Base-by-base conservation (phyloP, 306 rosid genomes). In the Hippophae tibetana region DNA sequence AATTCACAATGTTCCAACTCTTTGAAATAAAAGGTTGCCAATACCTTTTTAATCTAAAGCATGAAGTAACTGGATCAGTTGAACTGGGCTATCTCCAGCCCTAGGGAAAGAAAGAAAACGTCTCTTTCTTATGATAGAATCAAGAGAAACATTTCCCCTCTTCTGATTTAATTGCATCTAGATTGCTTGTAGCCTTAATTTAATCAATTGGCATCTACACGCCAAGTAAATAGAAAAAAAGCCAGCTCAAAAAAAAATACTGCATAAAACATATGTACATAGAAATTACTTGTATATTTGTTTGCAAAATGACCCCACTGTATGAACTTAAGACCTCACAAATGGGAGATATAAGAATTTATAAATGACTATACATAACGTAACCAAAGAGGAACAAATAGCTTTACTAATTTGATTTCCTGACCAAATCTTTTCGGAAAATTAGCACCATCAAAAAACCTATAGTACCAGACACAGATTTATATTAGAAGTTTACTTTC, bases 41-140 rank as follows among this genome's bases (percentile, higher is more conserved):
- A 47, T 81, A 82, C 95, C 97, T 79, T 79, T 95, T 60, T 78
- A 85, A 76, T 86, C 90, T 47, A 90, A 74, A 58, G 88, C 85
- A 65, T 84, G 78, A 60, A 90, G 84, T 50, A 86, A 68, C 47
- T 79, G 95, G 67, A 86, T 68, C 93, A 76, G 84, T 55, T 84
- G 89, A 26, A 63, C 81, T 13, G 86, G 84, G 68, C 58, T 79
- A 11, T 82, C 90, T 66, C 75, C 63, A 2, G 73, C 74, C 72
- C 82, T 81, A 7, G 97, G 72, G 70, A 81, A 79, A 70, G 77
- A 75, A 69, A 77, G 60, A 26, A 80, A 56, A 38, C 90, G 82
- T 44, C 84, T 88, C 72, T 60, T 84, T 75, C 77, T 79, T 64
- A 84, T 81, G 75, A 84, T 71, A 67, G 82, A 75, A 73, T 82